Percentiles rank a stretch among this genome's conserved stretches.
Evolutionary conservation across 192 early-diverging fungal species (phyloP).

Genomic region (Umbelopsis vinacea): DNA sequence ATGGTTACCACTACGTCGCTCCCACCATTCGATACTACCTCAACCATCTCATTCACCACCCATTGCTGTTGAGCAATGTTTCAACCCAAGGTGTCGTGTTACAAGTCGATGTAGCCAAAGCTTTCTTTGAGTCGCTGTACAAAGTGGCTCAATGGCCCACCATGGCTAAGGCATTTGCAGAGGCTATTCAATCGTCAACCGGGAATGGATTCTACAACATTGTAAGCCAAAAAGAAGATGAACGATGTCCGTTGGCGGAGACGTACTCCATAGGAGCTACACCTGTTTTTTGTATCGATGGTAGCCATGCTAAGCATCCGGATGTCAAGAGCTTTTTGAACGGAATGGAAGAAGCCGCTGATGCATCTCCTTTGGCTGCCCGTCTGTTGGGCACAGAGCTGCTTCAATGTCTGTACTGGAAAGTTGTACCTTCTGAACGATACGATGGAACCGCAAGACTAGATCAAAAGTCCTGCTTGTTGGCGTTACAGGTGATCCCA

Average conservation of each 20-base stretch:
- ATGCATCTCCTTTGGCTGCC: background rate
- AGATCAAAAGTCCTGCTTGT: conserved; percentile 41
- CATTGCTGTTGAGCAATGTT: background rate
- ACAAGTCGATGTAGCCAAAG: background rate
- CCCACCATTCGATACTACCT: conserved; percentile 4
- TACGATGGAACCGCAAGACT: conserved; percentile 44
- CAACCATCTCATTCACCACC: background rate
- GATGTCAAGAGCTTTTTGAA: background rate
- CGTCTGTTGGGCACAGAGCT: background rate
- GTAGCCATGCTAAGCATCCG: background rate
- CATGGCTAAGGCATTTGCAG: background rate
- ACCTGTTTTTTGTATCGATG: conserved; percentile 12
- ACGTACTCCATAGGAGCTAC: background rate
- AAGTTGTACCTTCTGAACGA: conserved; percentile 37
- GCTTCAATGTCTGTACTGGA: conserved; percentile 33
- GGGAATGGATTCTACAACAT: background rate
- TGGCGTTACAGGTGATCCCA: conserved; percentile 49
- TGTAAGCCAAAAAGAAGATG: background rate
- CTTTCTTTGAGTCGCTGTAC: background rate
- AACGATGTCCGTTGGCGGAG: conserved; percentile 2
- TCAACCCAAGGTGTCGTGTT: background rate
- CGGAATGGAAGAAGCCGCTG: background rate
- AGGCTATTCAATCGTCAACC: background rate
- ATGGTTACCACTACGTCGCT: conserved; percentile 13
- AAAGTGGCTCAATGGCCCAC: background rate